Evolutionary conservation across 495 filamentous ascomycete genomes (phyloP).

Genomic region (Hypoxylon crocopeplum): DNA sequence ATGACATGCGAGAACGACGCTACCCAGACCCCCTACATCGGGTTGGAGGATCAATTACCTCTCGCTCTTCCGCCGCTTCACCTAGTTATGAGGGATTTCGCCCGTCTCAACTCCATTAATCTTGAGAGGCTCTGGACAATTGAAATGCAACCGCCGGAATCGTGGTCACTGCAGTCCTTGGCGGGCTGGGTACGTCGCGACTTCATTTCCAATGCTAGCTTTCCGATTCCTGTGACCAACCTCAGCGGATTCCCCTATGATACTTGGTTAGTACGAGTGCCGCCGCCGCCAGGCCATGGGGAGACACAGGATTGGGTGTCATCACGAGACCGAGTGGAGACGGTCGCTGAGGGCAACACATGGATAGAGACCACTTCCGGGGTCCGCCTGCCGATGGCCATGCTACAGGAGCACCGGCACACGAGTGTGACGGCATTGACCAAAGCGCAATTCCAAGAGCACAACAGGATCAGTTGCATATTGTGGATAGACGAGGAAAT

Average conservation of each 20-base stretch:
- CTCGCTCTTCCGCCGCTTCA: slow-evolving; percentile 10
- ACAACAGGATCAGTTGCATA: not conserved
- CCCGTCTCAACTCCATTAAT: slow-evolving; percentile 1
- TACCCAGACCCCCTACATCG: slow-evolving; percentile 1
- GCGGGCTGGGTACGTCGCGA: slow-evolving; percentile 24
- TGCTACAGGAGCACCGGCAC: not conserved
- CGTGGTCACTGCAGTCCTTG: not conserved
- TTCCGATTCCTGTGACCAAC: slow-evolving; percentile 7
- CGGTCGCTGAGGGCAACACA: not conserved
- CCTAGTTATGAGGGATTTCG: slow-evolving; percentile 8
- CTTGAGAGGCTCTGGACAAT: slow-evolving; percentile 14
- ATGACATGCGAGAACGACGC: slow-evolving; percentile 6
- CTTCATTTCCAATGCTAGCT: slow-evolving; percentile 8
- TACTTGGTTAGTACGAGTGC: slow-evolving; percentile 2
- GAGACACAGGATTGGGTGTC: slow-evolving; percentile 9
- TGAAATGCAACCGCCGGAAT: not conserved
- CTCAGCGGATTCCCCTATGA: not conserved
- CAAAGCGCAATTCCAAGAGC: not conserved
- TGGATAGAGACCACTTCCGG: not conserved
- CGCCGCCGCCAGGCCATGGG: not conserved
- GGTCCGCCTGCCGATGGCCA: not conserved
- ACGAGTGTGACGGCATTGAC: not conserved
- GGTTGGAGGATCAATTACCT: not conserved
- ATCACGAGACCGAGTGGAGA: not conserved
- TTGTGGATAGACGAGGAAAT: not conserved